Conservation (phyloP, 2,329 filamentous ascomycete species). For the Sporothrix inflata region DNA sequence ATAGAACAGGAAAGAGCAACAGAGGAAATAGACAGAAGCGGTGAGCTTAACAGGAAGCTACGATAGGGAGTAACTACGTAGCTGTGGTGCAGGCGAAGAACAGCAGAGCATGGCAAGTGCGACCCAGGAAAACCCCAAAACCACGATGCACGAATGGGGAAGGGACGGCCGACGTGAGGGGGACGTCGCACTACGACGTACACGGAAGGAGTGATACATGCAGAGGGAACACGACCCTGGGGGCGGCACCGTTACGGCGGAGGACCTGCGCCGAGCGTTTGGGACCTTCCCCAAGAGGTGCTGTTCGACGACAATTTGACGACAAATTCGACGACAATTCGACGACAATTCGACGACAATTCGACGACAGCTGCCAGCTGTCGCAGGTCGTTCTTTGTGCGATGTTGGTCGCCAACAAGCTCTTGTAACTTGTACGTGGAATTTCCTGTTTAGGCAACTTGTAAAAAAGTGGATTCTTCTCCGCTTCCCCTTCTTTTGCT, state of each 20-base stretch:
- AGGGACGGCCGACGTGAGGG: slow-evolving; percentile 17
- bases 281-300: not conserved
- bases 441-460: slow-evolving; percentile 16
- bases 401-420: not conserved
- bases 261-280: slow-evolving; percentile 6
- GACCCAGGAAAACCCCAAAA: not conserved
- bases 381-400: not conserved
- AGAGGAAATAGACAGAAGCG: not conserved
- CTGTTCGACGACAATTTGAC: not conserved
- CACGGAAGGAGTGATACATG: not conserved
- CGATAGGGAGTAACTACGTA: not conserved
- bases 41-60: slow-evolving; percentile 16
- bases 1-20: slow-evolving; percentile 13
- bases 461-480: slow-evolving; percentile 1
- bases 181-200: slow-evolving; percentile 3
- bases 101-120: not conserved
- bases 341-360: too few relatives aligned
- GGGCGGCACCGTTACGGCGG: not conserved
- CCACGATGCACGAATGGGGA: slow-evolving; percentile 17
- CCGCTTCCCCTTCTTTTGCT: not conserved
- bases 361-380: not conserved
- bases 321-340: too few relatives aligned
- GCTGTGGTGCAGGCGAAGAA: not conserved
- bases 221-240: not conserved
- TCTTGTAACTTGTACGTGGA: not conserved